Conservation (phyloP, 1,284 basidiomycete genomes). For the Pascua sp. region DNA sequence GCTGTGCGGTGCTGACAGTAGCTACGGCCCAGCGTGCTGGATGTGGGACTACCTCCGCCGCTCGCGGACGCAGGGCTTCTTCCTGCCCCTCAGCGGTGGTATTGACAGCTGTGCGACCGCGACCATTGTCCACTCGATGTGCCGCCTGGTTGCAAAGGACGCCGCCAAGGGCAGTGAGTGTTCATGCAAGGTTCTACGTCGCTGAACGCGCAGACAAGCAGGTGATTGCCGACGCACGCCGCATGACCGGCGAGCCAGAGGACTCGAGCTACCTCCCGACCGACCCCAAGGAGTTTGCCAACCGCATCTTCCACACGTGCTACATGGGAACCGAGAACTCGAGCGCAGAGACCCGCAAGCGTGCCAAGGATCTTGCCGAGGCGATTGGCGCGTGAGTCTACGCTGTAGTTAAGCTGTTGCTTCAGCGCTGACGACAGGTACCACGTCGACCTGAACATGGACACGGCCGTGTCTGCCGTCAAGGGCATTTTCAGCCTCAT, state of each 20-base stretch:
- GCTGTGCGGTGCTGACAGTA: constrained; percentile 40
- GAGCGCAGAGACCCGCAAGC: constrained; percentile 73
- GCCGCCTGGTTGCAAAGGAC: constrained; percentile 77
- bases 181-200: neutral
- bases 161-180: constrained; percentile 64
- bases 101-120: constrained; percentile 97
- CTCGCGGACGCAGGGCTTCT: constrained; percentile 91
- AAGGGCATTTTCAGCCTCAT: constrained; percentile 78
- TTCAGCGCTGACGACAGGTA: constrained; percentile 57
- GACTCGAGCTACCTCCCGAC: constrained; percentile 76
- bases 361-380: constrained; percentile 79
- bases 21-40: constrained; percentile 96
- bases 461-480: constrained; percentile 79
- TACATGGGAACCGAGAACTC: constrained; percentile 99
- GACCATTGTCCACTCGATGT: constrained; percentile 95
- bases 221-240: constrained; percentile 84
- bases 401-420: too few relatives aligned
- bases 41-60: constrained; percentile 97
- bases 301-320: constrained; percentile 90
- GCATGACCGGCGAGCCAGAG: constrained; percentile 79
- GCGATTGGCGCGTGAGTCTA: constrained; percentile 71
- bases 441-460: constrained; percentile 95
- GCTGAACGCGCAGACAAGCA: constrained; percentile 61
- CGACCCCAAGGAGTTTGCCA: constrained; percentile 80
- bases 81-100: constrained; percentile 93